Evolutionary conservation across 441 rosid species (phyloP).

Genomic region (Bruguiera hainesii): DNA sequence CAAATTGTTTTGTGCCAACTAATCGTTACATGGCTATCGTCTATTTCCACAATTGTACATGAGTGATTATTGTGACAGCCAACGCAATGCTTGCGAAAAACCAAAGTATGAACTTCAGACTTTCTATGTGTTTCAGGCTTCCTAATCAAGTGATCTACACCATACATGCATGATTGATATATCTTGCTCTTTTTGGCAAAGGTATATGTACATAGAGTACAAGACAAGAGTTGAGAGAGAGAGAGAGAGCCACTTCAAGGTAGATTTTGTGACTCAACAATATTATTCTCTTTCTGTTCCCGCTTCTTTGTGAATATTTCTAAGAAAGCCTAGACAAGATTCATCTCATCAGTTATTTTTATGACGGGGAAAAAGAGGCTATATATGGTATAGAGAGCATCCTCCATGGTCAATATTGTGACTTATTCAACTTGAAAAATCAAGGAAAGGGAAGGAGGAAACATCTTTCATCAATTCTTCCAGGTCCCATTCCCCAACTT

Average conservation of each 20-base stretch:
- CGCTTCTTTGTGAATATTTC: too few species aligned
- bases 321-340: too few species aligned
- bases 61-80: too few species aligned
- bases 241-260: not conserved
- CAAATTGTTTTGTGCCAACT: not conserved
- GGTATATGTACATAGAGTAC: not conserved
- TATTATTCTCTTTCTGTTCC: too few species aligned
- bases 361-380: not conserved
- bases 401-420: not conserved
- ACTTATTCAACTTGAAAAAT: slow-evolving; percentile 40
- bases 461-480: slow-evolving; percentile 80
- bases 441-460: slow-evolving; percentile 56
- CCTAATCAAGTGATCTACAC: slow-evolving; percentile 4
- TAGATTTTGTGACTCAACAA: too few species aligned
- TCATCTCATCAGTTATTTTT: not conserved
- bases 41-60: too few species aligned
- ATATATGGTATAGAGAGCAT: not conserved
- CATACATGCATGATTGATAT: slow-evolving; percentile 1
- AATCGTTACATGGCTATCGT: too few species aligned
- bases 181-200: slow-evolving; percentile 8
- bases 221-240: not conserved
- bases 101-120: not conserved
- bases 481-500: slow-evolving; percentile 69
- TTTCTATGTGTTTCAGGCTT: not conserved
- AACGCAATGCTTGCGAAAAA: not conserved